These are phyloP conservation scores for Colletotrichum sp. DNA, from an alignment of 2,329 filamentous ascomycete species.

Conservation along the genomic window DNA sequence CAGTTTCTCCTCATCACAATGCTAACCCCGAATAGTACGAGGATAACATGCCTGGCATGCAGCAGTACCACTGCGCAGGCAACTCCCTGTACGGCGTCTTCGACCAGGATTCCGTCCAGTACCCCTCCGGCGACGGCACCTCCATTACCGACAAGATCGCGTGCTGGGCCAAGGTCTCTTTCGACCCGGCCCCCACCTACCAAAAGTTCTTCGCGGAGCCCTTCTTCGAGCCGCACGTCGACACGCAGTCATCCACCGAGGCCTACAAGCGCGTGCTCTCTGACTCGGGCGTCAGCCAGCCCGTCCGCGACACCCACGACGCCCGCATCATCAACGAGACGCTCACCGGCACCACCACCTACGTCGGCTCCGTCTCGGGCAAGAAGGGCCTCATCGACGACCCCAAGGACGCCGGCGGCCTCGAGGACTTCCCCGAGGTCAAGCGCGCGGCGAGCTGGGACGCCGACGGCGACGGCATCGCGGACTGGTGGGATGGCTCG, in stretches of 20 bases:
- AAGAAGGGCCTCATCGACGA: slow-evolving; percentile 37
- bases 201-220: slow-evolving; percentile 31
- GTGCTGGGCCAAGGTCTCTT: slow-evolving; percentile 33
- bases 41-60: slow-evolving; percentile 33
- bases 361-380: slow-evolving; percentile 31
- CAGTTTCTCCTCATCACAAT: no score
- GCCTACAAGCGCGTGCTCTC: slow-evolving; percentile 39
- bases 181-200: slow-evolving; percentile 29
- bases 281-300: slow-evolving; percentile 33
- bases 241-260: slow-evolving; percentile 32
- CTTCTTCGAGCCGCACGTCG: slow-evolving; percentile 34
- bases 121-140: slow-evolving; percentile 27
- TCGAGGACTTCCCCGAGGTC: slow-evolving; percentile 33
- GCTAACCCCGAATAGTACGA: slow-evolving; percentile 24
- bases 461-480: slow-evolving; percentile 35
- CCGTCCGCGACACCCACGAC: slow-evolving; percentile 34
- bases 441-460: slow-evolving; percentile 32
- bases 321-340: slow-evolving; percentile 36
- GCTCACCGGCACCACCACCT: slow-evolving; percentile 30
- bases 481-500: slow-evolving; percentile 38
- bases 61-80: slow-evolving; percentile 36
- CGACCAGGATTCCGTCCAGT: slow-evolving; percentile 29
- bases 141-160: slow-evolving; percentile 26
- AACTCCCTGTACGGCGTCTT: slow-evolving; percentile 36
- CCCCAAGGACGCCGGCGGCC: slow-evolving; percentile 33